Evolutionary conservation across 2,329 filamentous ascomycete species (phyloP), one percentile per base, ranked within the genome.

Genomic region (Botrytis cinerea): DNA sequence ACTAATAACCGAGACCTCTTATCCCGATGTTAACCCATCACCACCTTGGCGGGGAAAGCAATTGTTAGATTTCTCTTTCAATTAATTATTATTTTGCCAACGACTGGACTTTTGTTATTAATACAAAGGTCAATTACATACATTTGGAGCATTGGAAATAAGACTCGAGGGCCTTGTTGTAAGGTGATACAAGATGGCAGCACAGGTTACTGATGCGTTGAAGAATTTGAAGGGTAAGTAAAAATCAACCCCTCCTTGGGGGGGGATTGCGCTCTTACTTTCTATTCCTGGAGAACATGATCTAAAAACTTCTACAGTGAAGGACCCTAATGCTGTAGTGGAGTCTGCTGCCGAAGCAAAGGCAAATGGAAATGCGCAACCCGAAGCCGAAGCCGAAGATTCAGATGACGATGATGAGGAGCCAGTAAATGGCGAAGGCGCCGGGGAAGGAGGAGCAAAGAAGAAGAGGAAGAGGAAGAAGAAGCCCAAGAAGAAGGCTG

Each of bases 171-270:
- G 32, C 54, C n/a, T 46, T 35, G 28, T 45, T 8, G 8, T 35
- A 6, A 54, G 61, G 25, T 59, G 59, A 72, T 45, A 72, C 73
- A 79, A 70, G 28, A 80, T 80, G 79, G 77, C 79, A 38, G 78
- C 78, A 28, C 78, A 78, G 74, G 70, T 75, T 46, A 66, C 96
- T 94, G 82, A 98, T 98, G 79, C 93, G 95, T 88, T 97, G 96
- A 82, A 95, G 92, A 79, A 98, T 94, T 84, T 98, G 95, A 84
- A 97, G 87, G 80, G 97, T 90, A 77, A 43, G 67, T 45, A 61
- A 59, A 71, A 43, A 54, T 48, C 10, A 20, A 70, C 72, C 72
- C 64, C 57, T 57, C 57, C 18, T 59, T 46, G 28, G 46, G 45
- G 59, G 59, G 45, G 14, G 6, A 18, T 61, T 97, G 89, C 43